Percentiles rank a stretch among this genome's conserved stretches.
Conservation (phyloP, 2,329 filamentous ascomycete species). For the Penicillium capsulatum region DNA sequence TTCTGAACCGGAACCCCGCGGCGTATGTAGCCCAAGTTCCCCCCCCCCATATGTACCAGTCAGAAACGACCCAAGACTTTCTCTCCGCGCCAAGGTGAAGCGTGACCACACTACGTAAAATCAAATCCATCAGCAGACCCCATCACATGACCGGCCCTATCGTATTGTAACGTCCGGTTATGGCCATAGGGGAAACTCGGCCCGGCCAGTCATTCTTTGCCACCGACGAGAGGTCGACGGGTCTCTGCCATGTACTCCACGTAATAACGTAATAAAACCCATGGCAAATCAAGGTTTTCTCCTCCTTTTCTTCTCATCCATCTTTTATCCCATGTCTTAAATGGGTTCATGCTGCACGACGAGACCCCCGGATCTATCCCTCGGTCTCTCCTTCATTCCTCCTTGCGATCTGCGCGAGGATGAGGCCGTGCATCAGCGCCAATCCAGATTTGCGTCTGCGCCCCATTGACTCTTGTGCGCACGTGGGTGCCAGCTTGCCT, state of each 20-base stretch:
- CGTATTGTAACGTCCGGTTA: too few relatives aligned
- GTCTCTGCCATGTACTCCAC: too few relatives aligned
- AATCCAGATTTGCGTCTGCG: slow-evolving; percentile 25
- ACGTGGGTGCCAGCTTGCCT: slow-evolving; percentile 35
- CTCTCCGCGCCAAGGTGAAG: too few relatives aligned
- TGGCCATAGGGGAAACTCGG: neutral
- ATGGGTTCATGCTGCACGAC: neutral
- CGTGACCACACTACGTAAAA: too few relatives aligned
- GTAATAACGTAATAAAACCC: neutral
- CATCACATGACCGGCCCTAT: too few relatives aligned
- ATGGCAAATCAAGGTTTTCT: neutral
- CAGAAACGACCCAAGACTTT: too few relatives aligned
- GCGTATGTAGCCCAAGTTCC: too few relatives aligned
- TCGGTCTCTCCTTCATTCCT: slow-evolving; percentile 3
- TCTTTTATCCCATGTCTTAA: neutral
- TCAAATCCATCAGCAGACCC: too few relatives aligned
- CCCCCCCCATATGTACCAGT: too few relatives aligned
- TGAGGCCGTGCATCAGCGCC: slow-evolving; percentile 30
- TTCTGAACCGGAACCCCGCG: too few relatives aligned
- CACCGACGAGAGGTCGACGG: too few relatives aligned
- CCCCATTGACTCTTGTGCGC: slow-evolving; percentile 36
- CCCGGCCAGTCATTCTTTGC: neutral
- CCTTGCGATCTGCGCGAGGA: slow-evolving; percentile 18
- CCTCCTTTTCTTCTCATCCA: neutral
- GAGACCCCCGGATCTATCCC: slow-evolving; percentile 5